Conservation (phyloP, 1,284 basidiomycete genomes). For the Trichosporon sp. region DNA sequence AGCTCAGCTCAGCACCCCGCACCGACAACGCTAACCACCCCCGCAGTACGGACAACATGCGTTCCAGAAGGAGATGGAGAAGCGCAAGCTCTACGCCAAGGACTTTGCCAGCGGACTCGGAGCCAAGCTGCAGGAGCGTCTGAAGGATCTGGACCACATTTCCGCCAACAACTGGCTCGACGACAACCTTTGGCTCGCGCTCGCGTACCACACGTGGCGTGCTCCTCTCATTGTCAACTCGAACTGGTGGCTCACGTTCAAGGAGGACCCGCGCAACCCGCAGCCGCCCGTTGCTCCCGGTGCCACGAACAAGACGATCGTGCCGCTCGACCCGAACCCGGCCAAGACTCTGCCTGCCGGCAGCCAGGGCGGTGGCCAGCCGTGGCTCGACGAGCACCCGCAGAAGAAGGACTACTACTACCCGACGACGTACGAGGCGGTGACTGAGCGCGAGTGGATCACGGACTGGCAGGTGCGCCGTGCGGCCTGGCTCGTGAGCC, state of each 20-base stretch:
- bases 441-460: conserved; percentile 51
- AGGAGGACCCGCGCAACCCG: conserved; percentile 52
- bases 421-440: conserved; percentile 38
- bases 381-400: conserved; percentile 52
- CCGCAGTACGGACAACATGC: conserved; percentile 55
- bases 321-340: conserved; percentile 28
- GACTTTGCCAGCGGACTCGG: conserved; percentile 70
- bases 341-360: conserved; percentile 17
- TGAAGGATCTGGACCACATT: conserved; percentile 74
- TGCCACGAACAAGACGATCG: conserved; percentile 10
- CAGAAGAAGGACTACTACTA: conserved; percentile 35
- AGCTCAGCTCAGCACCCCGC: background rate
- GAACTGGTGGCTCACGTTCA: conserved; percentile 95
- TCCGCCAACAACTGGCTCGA: conserved; percentile 93
- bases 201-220: conserved; percentile 86
- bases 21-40: background rate
- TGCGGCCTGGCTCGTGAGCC: conserved; percentile 74
- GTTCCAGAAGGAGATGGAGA: conserved; percentile 57
- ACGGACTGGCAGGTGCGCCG: conserved; percentile 79
- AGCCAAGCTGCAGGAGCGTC: conserved; percentile 65
- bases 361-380: conserved; percentile 36
- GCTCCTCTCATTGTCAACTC: conserved; percentile 83
- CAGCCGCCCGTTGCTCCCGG: conserved; percentile 26
- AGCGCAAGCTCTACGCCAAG: conserved; percentile 60
- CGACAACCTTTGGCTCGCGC: conserved; percentile 87